Evolutionary conservation across 257 asterid species (phyloP).

Genomic region (Petunia axillaris): DNA sequence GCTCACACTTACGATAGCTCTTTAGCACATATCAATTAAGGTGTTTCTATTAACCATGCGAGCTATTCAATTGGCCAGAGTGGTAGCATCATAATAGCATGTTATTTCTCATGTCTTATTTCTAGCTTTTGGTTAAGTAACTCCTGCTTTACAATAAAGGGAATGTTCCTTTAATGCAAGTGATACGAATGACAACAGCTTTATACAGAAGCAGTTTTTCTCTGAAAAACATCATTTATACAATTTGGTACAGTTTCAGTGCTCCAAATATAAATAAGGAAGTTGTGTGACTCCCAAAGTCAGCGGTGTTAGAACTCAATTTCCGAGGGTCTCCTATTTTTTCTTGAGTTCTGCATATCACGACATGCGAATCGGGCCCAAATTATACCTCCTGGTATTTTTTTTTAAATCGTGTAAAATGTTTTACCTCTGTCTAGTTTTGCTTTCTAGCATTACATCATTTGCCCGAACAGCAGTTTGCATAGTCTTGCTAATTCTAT

Average conservation of each 20-base stretch:
- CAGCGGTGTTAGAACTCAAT: not conserved
- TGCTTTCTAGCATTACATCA: not conserved
- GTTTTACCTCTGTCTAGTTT: not conserved
- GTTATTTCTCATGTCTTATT: not conserved
- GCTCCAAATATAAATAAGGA: not conserved
- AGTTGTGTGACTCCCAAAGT: not conserved
- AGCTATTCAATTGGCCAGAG: not conserved
- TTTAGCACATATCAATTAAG: not conserved
- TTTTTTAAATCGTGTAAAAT: no score
- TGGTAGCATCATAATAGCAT: not conserved
- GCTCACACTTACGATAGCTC: not conserved
- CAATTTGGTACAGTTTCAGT: not conserved
- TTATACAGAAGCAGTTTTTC: not conserved
- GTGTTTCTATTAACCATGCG: not conserved
- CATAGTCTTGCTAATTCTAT: not conserved
- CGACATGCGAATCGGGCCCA: not conserved
- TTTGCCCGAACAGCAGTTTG: not conserved
- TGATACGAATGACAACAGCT: not conserved
- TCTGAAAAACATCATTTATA: not conserved
- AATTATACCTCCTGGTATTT: not conserved
- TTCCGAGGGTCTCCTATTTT: no score
- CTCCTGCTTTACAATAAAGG: not conserved
- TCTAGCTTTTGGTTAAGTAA: not conserved
- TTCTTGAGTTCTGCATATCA: no score
- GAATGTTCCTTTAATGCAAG: not conserved